Base-by-base conservation (phyloP, 2,329 filamentous ascomycete species). In the Raffaelea albimanens region DNA sequence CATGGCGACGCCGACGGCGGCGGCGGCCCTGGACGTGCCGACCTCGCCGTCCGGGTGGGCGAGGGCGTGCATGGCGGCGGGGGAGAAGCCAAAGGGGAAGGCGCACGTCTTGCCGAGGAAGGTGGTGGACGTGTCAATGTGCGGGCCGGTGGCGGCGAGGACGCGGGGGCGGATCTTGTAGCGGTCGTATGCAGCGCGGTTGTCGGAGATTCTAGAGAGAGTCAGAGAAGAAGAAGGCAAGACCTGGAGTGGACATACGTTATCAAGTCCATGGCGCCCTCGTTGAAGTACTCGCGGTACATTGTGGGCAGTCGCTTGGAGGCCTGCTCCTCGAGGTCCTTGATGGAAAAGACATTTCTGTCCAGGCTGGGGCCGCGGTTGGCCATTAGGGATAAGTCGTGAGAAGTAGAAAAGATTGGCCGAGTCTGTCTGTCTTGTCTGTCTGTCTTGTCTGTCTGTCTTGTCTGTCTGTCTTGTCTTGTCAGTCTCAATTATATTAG, bases 201-300 rank as follows among this genome's bases (percentile, higher is more conserved):
- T 80, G 51, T 78, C 76, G 20, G 59, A 58, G n/a, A 78, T 58
- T 14, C 61, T 7, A 38, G 25, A 29, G 25, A 29, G n/a, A n/a
- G n/a, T n/a, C n/a, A n/a, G n/a, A n/a, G n/a, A n/a, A n/a, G n/a
- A n/a, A n/a, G n/a, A n/a, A n/a, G 25, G 25, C 7, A 29, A 29
- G 25, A 29, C 8, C 5, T 19, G 5, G 8, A 16, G 34, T 38
- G 18, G n/a, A n/a, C 46, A 45, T 43, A 67, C 63, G 73, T 76
- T 46, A 71, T 61, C 21, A 75, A 61, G 52, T 76, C 73, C 62
- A 76, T 77, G 5, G 74, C 72, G 5, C 75, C 75, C 50, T 72
- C 74, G 56, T 79, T 78, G 58, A 72, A 78, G 60, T 77, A 79
- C 44, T 77, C 75, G 18, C 47, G 18, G 38, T 51, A 49, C 46